Percentiles rank a stretch among this genome's conserved stretches.
Conservation (phyloP, 2,329 filamentous ascomycete genomes). For the Colletotrichum eremochloae region DNA sequence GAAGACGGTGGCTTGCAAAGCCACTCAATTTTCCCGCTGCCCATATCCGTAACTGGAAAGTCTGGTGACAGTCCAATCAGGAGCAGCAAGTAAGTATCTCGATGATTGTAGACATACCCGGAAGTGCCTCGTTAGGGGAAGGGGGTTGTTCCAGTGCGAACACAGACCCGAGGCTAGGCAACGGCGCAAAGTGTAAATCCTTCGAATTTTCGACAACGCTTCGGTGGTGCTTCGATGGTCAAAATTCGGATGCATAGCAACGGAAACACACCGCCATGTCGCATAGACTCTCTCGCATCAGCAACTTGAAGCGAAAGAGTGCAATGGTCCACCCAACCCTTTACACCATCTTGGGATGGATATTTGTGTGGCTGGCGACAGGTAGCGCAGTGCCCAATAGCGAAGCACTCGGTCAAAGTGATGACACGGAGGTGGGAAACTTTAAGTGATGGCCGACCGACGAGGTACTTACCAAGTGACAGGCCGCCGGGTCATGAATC, state of each 20-base stretch:
- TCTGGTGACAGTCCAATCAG: neutral
- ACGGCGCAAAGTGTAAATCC: constrained; percentile 37
- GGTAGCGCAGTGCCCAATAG: constrained; percentile 1
- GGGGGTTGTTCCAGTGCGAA: neutral
- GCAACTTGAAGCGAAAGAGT: constrained; percentile 25
- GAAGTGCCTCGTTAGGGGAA: neutral
- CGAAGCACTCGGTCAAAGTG: constrained; percentile 8
- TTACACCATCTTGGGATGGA: constrained; percentile 14
- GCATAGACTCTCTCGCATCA: constrained; percentile 16
- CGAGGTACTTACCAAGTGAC: neutral
- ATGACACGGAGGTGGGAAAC: constrained; percentile 3
- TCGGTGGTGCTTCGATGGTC: constrained; percentile 8
- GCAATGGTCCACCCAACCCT: constrained; percentile 18
- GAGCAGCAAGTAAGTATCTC: neutral
- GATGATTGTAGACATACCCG: neutral
- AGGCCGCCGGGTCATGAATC: constrained; percentile 4
- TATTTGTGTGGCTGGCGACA: neutral
- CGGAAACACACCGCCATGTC: constrained; percentile 24
- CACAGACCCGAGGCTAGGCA: constrained; percentile 8
- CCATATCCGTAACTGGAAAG: no score
- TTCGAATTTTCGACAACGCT: constrained; percentile 23
- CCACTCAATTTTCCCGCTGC: no score
- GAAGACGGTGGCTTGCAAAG: neutral
- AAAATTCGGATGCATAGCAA: constrained; percentile 6
- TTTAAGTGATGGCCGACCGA: neutral